Base-by-base conservation (phyloP, 305 asterid species). In the Fraxinus xanthoxyloides region DNA sequence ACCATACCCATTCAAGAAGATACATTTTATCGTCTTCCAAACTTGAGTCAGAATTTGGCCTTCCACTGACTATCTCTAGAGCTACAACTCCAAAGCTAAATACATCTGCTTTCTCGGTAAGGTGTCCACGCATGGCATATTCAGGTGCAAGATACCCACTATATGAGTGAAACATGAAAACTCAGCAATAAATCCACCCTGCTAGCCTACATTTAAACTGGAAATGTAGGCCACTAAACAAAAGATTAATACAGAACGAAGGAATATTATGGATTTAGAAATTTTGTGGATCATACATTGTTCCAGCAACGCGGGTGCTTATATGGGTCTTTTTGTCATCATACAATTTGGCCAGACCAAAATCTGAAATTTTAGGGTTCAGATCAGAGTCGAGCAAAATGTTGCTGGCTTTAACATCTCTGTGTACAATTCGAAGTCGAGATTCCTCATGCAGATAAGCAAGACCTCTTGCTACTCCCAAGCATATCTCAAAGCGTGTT, bases 111-210 rank as follows among this genome's bases (percentile, higher is more conserved):
- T 95, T 95, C 84, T 93, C 98, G 2, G 98, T 92, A 32, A 95
- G 90, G 78, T 89, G 94, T 34, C 98, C 98, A 17, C 93, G 92
- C 93, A 93, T 85, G 56, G 97, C 98, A 82, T 94, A 94, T 81
- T 94, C 97, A 24, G 98, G 98, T 36, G 98, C 98, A 77, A 94
- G 92, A 87, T 94, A 94, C 32, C 98, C 97, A 80, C 97, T 91
- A 78, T 72, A 85, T 59, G 17, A 87, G 77, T 15, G 10, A 65
- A 24, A 69, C 7, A 19, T 7, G 63, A 82, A 19, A 40, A 17
- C 19, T 67, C 36, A 67, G 35, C 2, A 10, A 67, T 67, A 28
- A 10, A 67, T 15, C 21, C 35, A 3, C 36, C 19, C 17, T 28
- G 36, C 36, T 12, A 67, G 36, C 32, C 74, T 10, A 67, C 8